Conservation (phyloP, 2,329 filamentous ascomycete genomes). For the Fonsecaea erecta region DNA sequence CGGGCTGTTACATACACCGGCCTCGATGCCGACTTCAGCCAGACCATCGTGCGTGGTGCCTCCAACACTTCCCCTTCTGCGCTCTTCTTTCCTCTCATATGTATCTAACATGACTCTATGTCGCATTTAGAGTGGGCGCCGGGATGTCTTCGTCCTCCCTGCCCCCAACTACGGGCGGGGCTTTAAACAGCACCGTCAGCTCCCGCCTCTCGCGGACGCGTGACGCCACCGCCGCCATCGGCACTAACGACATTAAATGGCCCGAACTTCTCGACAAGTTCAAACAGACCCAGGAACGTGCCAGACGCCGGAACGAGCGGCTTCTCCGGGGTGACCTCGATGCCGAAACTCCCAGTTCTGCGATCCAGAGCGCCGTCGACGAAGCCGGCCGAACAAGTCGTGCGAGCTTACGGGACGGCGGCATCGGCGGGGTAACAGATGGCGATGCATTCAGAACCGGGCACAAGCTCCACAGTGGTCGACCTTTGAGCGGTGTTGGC, state of each 20-base stretch:
- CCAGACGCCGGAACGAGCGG: slow-evolving; percentile 54
- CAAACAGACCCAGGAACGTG: slow-evolving; percentile 83
- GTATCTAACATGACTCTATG: neutral
- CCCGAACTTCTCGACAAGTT: slow-evolving; percentile 93
- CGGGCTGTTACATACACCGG: slow-evolving; percentile 85
- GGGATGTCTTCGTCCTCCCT: slow-evolving; percentile 27
- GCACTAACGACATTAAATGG: slow-evolving; percentile 73
- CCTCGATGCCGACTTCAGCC: slow-evolving; percentile 43
- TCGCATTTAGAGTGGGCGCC: slow-evolving; percentile 25
- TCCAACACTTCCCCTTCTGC: slow-evolving; percentile 12
- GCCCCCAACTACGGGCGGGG: slow-evolving; percentile 10
- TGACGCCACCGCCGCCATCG: slow-evolving; percentile 13
- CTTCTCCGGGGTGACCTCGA: slow-evolving; percentile 31
- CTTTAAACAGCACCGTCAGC: slow-evolving; percentile 14
- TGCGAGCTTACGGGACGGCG: slow-evolving; percentile 23
- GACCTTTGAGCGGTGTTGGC: slow-evolving; percentile 26
- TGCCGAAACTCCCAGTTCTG: slow-evolving; percentile 19
- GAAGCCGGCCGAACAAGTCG: slow-evolving; percentile 26
- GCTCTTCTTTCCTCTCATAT: neutral
- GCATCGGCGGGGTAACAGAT: slow-evolving; percentile 6
- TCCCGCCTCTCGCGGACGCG: slow-evolving; percentile 30
- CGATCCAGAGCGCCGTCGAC: neutral
- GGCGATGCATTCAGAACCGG: slow-evolving; percentile 11
- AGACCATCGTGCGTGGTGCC: slow-evolving; percentile 32
- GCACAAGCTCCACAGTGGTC: slow-evolving; percentile 7